phyloP scores from a whole-genome alignment of 1,284 basidiomycete species.

The Rhodotorula sp. region DNA sequence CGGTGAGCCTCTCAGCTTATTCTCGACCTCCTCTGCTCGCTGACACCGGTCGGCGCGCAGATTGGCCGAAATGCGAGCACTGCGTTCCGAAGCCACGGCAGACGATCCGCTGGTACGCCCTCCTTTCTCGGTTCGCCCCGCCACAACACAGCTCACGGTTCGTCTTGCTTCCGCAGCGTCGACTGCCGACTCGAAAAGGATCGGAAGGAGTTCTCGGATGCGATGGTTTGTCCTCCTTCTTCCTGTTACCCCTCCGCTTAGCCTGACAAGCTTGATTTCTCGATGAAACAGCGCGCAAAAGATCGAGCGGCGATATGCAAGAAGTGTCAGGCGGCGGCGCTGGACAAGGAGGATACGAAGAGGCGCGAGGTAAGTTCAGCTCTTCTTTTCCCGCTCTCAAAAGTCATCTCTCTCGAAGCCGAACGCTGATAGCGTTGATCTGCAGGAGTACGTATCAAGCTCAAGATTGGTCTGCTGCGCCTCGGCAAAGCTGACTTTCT shows the following conservation, averaged over 20 bases:
- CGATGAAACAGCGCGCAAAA: neutral
- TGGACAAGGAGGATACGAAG: neutral
- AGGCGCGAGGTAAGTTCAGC: neutral
- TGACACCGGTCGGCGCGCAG: neutral
- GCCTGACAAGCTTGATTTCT: neutral
- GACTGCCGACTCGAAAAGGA: neutral
- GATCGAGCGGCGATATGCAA: neutral
- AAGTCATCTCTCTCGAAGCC: no score
- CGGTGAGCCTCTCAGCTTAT: no score
- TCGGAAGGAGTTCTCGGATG: neutral
- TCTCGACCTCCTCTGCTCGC: no score
- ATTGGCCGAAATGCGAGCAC: neutral
- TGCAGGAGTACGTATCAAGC: constrained; percentile 3
- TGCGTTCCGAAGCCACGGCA: neutral
- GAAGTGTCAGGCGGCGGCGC: neutral
- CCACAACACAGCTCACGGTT: neutral
- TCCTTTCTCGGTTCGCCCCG: neutral
- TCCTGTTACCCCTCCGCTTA: no score
- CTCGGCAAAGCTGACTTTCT: neutral
- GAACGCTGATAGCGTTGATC: neutral
- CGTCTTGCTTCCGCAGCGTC: neutral
- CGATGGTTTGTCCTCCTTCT: neutral
- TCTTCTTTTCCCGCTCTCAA: no score
- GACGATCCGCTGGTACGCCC: neutral
- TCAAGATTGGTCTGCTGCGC: no score